Base-by-base conservation (phyloP, 805 yeast species). In the Candida sanyiensis region DNA sequence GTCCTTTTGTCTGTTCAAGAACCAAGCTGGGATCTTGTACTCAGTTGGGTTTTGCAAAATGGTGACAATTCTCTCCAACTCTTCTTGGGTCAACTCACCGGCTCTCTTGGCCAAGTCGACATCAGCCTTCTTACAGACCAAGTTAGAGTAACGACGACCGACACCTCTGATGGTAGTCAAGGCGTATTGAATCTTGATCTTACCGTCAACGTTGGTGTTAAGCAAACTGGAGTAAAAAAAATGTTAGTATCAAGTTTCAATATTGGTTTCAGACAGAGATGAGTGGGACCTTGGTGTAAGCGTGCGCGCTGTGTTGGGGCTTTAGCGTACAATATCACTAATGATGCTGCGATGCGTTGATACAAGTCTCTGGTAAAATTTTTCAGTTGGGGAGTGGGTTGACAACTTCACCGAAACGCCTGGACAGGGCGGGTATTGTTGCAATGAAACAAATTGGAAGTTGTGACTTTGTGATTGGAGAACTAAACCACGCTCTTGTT, bases 201-300 rank as follows among this genome's bases (percentile, higher is more conserved):
- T 89, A 84, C 99, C 99, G 75, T 93, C 99, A 72, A 93, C 97
- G 89, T 93, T 93, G 77, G 99, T 93, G 88, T 94, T 93, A 77
- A 93, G 87, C 80, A 93, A 86, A 90, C 95, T 83, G 68, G 47
- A n/a, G n/a, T n/a, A n/a, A 57, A 20, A 33, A 39, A 45, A 43
- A 40, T 48, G 72, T 67, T 68, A 67, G 68, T 64, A 62, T 34
- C 13, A 13, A 21, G 9, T n/a, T 28, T 21, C 20, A 31, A 31
- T 34, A 17, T 18, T 12, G 4, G 15, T 29, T 13, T 3, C 6
- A 29, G 33, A 29, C 26, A 23, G 26, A 23, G 9, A 23, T n/a
- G n/a, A n/a, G n/a, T n/a, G n/a, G n/a, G n/a, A n/a, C n/a, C n/a
- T n/a, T n/a, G n/a, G n/a, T n/a, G n/a, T n/a, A n/a, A n/a, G n/a